Evolutionary conservation across 2,329 filamentous ascomycete genomes (phyloP).

Genomic region (Pseudopyricularia javanii): DNA sequence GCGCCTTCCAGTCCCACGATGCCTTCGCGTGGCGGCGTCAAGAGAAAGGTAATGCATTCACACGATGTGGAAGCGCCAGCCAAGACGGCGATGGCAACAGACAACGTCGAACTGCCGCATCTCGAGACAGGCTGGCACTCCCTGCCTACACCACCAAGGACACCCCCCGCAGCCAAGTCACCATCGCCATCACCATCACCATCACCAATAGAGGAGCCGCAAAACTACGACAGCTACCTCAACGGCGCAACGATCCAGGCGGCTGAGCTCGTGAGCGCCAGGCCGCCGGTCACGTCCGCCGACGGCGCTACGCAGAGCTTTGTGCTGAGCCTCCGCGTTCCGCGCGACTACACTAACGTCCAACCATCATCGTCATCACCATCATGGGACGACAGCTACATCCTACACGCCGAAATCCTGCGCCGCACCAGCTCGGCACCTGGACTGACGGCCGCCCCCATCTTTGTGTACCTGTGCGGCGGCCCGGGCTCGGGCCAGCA

Average conservation of each 20-base stretch:
- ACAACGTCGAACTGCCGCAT: background rate
- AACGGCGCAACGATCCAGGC: background rate
- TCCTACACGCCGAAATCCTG: background rate
- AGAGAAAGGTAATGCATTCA: background rate
- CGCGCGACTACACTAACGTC: slow-evolving; percentile 4
- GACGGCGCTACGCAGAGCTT: background rate
- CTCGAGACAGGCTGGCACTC: background rate
- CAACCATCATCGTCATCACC: background rate
- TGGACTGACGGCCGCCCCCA: background rate
- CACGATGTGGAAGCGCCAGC: background rate
- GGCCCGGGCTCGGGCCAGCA: slow-evolving; percentile 49
- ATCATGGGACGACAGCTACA: background rate
- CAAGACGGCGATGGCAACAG: background rate
- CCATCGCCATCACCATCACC: background rate
- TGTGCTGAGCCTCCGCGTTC: slow-evolving; percentile 4
- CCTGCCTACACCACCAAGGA: background rate
- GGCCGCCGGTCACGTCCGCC: background rate
- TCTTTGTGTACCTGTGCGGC: slow-evolving; percentile 50
- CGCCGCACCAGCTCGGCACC: background rate
- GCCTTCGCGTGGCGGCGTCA: background rate
- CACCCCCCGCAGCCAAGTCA: background rate
- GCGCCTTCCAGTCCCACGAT: background rate
- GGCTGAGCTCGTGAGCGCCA: background rate
- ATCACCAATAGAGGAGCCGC: background rate
- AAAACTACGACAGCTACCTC: background rate